phyloP scores from a whole-genome alignment of 306 rosid species.

The Ochetophila trinervis region DNA sequence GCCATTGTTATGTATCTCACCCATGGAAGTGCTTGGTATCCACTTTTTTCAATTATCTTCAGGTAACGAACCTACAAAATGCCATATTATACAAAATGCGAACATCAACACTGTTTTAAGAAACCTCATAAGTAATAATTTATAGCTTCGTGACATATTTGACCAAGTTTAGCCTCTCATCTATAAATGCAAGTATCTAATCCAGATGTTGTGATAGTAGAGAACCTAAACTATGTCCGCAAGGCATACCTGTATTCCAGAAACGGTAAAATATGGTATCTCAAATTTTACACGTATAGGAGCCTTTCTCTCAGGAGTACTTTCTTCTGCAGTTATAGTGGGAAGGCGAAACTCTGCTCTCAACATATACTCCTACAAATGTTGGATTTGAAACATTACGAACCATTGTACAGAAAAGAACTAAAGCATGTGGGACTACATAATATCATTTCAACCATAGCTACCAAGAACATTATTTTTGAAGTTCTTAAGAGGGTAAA shows the following conservation, averaged over 20 bases:
- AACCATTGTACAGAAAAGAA: not conserved
- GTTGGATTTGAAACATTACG: constrained; percentile 24
- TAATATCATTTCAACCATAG: not conserved
- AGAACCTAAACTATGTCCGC: constrained; percentile 8
- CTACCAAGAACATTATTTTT: too few relatives aligned
- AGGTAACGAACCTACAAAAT: constrained; percentile 76
- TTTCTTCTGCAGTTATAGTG: constrained; percentile 78
- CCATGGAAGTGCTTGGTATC: constrained; percentile 99
- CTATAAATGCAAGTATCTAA: not conserved
- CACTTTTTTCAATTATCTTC: constrained; percentile 96
- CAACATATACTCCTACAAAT: constrained; percentile 83
- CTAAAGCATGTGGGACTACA: not conserved
- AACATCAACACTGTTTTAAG: not conserved
- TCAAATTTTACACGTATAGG: constrained; percentile 95
- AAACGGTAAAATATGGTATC: constrained; percentile 97
- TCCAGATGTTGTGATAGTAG: not conserved
- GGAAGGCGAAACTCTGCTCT: constrained; percentile 98
- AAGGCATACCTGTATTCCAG: constrained; percentile 85
- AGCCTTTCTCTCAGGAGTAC: constrained; percentile 91
- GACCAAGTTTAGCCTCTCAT: too few relatives aligned
- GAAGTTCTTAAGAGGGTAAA: constrained; percentile 11
- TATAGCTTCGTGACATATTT: not conserved
- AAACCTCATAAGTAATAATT: not conserved
- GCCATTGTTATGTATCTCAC: constrained; percentile 99
- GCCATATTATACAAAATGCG: constrained; percentile 13